Conservation (phyloP, 495 filamentous ascomycete genomes). For the Hypoxylon fragiforme region DNA sequence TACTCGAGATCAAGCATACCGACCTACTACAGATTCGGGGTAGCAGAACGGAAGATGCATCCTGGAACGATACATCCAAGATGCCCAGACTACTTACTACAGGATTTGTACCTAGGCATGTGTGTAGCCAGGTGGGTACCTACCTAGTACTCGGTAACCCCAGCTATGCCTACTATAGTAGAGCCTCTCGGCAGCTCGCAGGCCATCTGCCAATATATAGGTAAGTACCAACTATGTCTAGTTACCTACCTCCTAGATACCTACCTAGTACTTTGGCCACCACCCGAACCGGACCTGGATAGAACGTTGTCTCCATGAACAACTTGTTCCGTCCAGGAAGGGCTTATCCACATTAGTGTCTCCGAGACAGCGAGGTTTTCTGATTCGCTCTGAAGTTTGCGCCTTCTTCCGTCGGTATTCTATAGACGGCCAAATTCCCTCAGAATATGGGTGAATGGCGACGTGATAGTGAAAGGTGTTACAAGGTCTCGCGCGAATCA, state of each 20-base stretch:
- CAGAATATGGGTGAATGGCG: conserved; percentile 2
- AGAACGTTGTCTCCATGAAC: conserved; percentile 8
- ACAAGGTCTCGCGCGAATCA: too few species aligned
- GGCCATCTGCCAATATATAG: not conserved
- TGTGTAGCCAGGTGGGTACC: too few species aligned
- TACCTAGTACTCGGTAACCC: too few species aligned
- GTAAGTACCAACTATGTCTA: too few species aligned
- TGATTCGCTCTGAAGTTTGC: conserved; percentile 21
- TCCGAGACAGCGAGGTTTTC: conserved; percentile 6
- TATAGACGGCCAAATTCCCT: conserved; percentile 14
- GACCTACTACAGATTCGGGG: too few species aligned
- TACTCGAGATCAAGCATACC: too few species aligned
- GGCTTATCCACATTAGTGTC: conserved; percentile 13
- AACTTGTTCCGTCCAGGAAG: conserved; percentile 8
- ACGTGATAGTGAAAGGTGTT: conserved; percentile 18
- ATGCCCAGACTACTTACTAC: too few species aligned
- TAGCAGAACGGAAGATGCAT: too few species aligned
- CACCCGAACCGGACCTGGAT: conserved; percentile 6
- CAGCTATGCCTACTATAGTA: conserved; percentile 1
- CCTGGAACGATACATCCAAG: too few species aligned
- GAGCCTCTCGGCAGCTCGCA: conserved; percentile 7
- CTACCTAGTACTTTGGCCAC: not conserved
- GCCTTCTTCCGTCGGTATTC: conserved; percentile 11
- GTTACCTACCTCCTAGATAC: too few species aligned
- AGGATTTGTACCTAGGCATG: too few species aligned